Percentiles rank a stretch among this genome's conserved stretches.
Evolutionary conservation across 306 rosid species (phyloP).

Genomic region (Coriaria nepalensis): DNA sequence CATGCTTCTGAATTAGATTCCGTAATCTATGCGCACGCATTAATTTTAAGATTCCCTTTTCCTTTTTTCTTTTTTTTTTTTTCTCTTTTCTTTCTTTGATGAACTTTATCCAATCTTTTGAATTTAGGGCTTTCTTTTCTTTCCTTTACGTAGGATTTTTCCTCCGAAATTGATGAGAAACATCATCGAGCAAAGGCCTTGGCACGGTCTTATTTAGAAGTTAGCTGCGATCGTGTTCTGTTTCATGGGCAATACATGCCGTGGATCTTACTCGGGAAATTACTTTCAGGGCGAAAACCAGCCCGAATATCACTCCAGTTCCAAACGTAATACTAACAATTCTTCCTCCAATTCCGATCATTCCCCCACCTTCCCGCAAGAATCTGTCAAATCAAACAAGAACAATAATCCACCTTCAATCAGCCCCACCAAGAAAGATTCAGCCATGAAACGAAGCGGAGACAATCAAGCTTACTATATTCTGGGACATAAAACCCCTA

Average conservation of each 20-base stretch:
- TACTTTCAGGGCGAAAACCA: conserved; percentile 43
- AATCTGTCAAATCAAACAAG: conserved; percentile 16
- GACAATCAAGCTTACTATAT: conserved; percentile 72
- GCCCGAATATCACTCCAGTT: conserved; percentile 30
- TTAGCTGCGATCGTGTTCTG: neutral
- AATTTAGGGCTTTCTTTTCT: no score
- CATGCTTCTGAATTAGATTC: no score
- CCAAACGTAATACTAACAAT: conserved; percentile 35
- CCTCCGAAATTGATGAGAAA: conserved; percentile 21
- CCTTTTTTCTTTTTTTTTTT: no score
- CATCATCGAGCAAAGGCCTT: conserved; percentile 11
- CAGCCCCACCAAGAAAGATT: conserved; percentile 28
- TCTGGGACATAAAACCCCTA: conserved; percentile 78
- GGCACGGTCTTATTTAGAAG: conserved; percentile 1
- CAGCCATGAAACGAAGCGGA: conserved; percentile 45
- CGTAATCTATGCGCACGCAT: no score
- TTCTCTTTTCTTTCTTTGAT: no score
- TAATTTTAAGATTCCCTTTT: no score
- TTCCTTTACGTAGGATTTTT: neutral
- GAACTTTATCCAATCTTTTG: no score
- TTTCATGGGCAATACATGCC: conserved; percentile 89
- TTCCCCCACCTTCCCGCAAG: conserved; percentile 35
- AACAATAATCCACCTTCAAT: conserved; percentile 8
- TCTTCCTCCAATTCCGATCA: conserved; percentile 37
- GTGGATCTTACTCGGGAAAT: conserved; percentile 69